These are phyloP conservation scores for Lentinula aciculospora DNA, from an alignment of 768 basidiomycete genomes.

Conservation along the genomic window DNA sequence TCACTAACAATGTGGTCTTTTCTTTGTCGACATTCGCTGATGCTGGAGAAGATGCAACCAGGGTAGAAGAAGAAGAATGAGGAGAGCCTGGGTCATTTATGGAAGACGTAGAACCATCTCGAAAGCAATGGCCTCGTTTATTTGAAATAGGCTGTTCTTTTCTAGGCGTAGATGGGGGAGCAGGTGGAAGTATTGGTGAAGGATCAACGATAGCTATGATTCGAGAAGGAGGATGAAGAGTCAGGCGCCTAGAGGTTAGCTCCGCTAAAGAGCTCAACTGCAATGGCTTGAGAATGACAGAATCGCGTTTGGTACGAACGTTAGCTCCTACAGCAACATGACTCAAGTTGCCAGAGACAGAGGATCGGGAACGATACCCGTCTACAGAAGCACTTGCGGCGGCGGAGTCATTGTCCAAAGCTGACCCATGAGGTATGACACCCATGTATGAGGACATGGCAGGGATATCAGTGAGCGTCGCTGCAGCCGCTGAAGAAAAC, in stretches of 20 bases:
- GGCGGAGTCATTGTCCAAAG: not conserved
- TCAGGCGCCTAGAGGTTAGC: not conserved
- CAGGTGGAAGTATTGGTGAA: not conserved
- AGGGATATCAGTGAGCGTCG: not conserved
- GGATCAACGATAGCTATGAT: not conserved
- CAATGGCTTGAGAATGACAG: not conserved
- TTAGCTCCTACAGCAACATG: not conserved
- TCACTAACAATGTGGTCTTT: not conserved
- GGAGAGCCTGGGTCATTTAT: conserved; percentile 2
- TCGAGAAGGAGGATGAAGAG: not conserved
- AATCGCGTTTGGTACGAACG: not conserved
- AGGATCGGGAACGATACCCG: no score
- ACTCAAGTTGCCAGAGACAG: not conserved
- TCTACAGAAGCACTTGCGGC: not conserved
- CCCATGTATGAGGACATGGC: not conserved
- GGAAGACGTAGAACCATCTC: not conserved
- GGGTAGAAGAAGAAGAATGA: conserved; percentile 9
- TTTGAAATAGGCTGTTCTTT: not conserved
- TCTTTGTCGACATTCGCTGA: not conserved
- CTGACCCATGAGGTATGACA: not conserved
- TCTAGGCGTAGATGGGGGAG: not conserved
- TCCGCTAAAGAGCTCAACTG: not conserved
- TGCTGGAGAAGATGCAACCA: conserved; percentile 3
- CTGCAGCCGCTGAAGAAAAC: not conserved
- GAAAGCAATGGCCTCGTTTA: not conserved